Evolutionary conservation across 192 early-diverging fungal genomes (phyloP), one percentile per base, ranked within the genome.

Genomic region (Podila epigama): DNA sequence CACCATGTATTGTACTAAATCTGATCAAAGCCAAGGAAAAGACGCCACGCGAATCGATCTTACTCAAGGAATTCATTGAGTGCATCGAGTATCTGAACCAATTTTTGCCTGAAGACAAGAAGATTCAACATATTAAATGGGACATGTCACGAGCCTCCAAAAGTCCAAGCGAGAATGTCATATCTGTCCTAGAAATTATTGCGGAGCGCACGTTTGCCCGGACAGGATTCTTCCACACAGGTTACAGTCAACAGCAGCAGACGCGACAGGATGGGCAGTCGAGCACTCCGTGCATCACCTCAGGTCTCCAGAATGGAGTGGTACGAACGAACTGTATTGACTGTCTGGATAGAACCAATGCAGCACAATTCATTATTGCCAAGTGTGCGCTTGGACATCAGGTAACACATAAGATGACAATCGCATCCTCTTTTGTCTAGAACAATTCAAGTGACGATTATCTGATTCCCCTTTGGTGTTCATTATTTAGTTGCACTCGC

Each of bases 61-160:
- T 99, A 11, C 84, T 94, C 27, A 89, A 92, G 48, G 95, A 98
- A 62, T 97, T 96, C 73, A 80, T 90, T 1, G 89, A 92, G 40
- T 83, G 90, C 6, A 84, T 98, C 29, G 75, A 82, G 4, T 98
- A 98, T 68, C 79, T 99, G 57, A 97, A 96, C 70, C 94, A 97
- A 75, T 94, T 94, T 57, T 68, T 99, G 53, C 94, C 94, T 0
- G 77, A 85, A 2, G 90, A 90, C 18, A 87, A 91, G 12, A 90
- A 90, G 67, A 93, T 98, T 51, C 81, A 88, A 59, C 97, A 99
- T 75, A 88, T 96, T 66, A 93, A 93, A 4, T 97, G 96, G 95
- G 97, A 99, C 80, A 99, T 99, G 97, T 96, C 97, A 25, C 80
- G 95, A 29, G 96, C 96, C 12, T 94, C 94, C 10, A 98, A 97